Percentiles rank a stretch among this genome's conserved stretches.
phyloP scores from a whole-genome alignment of 176 grass and related monocot species.

The Lolium multiflorum region DNA sequence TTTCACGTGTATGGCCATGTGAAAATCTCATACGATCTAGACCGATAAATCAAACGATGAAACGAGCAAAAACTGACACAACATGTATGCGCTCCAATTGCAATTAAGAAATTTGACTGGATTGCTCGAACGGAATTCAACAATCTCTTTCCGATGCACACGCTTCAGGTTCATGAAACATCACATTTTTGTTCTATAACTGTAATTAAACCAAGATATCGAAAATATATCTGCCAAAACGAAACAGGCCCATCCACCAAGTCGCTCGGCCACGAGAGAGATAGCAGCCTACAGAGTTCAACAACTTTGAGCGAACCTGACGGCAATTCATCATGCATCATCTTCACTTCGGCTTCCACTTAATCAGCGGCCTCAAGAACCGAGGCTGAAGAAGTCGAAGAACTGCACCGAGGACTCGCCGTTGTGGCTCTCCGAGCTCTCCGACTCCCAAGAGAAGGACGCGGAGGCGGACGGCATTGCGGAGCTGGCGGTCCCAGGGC shows the following conservation, averaged over 20 bases:
- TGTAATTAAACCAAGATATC: constrained; percentile 11
- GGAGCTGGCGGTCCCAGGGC: neutral
- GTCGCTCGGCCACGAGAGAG: neutral
- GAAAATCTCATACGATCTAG: neutral
- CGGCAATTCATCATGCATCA: neutral
- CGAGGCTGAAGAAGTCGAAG: constrained; percentile 25
- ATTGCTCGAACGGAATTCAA: neutral
- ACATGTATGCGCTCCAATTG: neutral
- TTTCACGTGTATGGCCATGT: too few species aligned
- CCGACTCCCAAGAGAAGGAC: neutral
- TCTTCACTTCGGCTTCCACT: neutral
- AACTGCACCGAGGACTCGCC: neutral
- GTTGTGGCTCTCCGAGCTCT: neutral
- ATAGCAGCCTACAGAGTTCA: neutral
- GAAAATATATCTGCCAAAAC: neutral
- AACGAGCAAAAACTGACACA: neutral
- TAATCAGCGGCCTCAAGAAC: constrained; percentile 28
- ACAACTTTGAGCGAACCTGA: neutral
- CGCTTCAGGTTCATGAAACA: constrained; percentile 33
- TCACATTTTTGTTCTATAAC: neutral
- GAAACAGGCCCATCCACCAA: neutral
- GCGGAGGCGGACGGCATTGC: neutral
- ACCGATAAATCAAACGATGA: neutral
- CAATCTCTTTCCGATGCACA: neutral
- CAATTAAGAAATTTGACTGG: neutral